phyloP scores from a whole-genome alignment of 768 basidiomycete genomes.

The Grammothele lineata region DNA sequence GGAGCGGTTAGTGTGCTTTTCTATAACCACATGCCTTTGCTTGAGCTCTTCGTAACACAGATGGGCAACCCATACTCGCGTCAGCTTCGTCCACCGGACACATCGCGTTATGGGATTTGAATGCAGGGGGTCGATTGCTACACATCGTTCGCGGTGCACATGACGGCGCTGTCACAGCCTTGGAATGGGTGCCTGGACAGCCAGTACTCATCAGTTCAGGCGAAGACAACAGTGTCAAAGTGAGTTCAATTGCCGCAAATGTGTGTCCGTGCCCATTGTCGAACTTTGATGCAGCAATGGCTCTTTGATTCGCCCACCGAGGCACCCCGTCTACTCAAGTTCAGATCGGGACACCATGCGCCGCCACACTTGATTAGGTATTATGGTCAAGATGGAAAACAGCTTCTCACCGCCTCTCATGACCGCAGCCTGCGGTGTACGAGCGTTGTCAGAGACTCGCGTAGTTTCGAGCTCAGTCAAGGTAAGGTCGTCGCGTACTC shows the following conservation, averaged over 20 bases:
- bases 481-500: no score
- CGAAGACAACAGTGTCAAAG: constrained; percentile 95
- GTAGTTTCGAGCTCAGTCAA: constrained; percentile 93
- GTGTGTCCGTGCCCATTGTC: not conserved
- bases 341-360: constrained; percentile 85
- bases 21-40: no score
- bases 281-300: constrained; percentile 74
- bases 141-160: constrained; percentile 89
- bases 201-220: constrained; percentile 87
- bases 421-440: constrained; percentile 89
- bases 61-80: constrained; percentile 85
- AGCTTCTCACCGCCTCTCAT: constrained; percentile 80
- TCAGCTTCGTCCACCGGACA: constrained; percentile 85
- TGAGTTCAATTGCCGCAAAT: constrained; percentile 29
- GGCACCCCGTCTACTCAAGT: constrained; percentile 85
- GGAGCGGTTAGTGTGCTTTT: constrained; percentile 77
- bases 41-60: constrained; percentile 38
- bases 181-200: constrained; percentile 94
- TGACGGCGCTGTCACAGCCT: constrained; percentile 73
- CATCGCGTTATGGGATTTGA: constrained; percentile 91
- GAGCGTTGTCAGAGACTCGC: constrained; percentile 90
- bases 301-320: constrained; percentile 88
- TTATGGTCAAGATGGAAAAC: constrained; percentile 97
- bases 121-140: constrained; percentile 72
- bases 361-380: constrained; percentile 92